Evolutionary conservation across 495 filamentous ascomycete species (phyloP).

Genomic region (Aspergillus diversus): DNA sequence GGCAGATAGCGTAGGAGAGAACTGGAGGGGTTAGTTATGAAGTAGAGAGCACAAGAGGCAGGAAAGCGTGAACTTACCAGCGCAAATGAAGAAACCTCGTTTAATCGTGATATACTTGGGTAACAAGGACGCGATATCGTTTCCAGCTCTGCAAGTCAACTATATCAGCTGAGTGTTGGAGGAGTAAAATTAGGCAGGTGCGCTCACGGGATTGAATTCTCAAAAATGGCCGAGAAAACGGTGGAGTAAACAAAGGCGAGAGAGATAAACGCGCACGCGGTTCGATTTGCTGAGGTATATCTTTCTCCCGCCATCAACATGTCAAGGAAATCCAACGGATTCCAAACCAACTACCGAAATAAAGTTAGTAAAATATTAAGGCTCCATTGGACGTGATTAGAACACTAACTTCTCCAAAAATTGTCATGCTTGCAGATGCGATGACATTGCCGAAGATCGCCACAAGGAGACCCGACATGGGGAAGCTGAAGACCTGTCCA

Average conservation of each 20-base stretch:
- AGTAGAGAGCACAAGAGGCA: neutral
- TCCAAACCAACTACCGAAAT: slow-evolving; percentile 31
- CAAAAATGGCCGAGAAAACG: slow-evolving; percentile 33
- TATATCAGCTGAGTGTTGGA: neutral
- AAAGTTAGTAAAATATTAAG: neutral
- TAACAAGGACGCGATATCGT: slow-evolving; percentile 35
- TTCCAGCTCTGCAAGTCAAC: slow-evolving; percentile 27
- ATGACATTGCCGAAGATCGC: slow-evolving; percentile 31
- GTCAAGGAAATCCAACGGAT: slow-evolving; percentile 28
- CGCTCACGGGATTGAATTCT: slow-evolving; percentile 36
- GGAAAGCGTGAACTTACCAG: slow-evolving; percentile 14
- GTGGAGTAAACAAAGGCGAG: slow-evolving; percentile 33
- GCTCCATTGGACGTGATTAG: neutral
- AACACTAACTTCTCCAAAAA: slow-evolving; percentile 29
- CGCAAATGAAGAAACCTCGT: slow-evolving; percentile 36
- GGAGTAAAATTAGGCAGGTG: too few relatives aligned
- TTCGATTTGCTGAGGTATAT: slow-evolving; percentile 25
- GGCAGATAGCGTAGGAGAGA: slow-evolving; percentile 36
- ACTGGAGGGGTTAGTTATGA: slow-evolving; percentile 10
- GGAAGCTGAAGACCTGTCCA: slow-evolving; percentile 41
- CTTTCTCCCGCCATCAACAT: slow-evolving; percentile 34
- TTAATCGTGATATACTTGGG: slow-evolving; percentile 37
- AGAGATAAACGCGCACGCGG: slow-evolving; percentile 25
- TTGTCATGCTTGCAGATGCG: slow-evolving; percentile 24
- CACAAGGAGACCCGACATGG: slow-evolving; percentile 33